Evolutionary conservation across 352 stramenopile genomes (phyloP).

Genomic region (Pythium myriotylum): DNA sequence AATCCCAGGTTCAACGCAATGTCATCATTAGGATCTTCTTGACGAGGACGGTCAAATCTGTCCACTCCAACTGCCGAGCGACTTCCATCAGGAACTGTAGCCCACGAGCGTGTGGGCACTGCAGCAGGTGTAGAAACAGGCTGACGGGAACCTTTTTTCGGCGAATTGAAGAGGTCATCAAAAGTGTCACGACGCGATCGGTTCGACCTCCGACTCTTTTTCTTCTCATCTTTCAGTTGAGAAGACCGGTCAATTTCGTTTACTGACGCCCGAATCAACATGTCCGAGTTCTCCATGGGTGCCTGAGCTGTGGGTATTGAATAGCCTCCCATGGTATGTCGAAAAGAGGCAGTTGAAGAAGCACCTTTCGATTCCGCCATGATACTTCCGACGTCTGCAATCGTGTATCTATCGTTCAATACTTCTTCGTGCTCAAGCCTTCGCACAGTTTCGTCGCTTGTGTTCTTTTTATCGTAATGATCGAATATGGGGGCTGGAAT

Average conservation of each 20-base stretch:
- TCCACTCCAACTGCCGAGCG: constrained; percentile 38
- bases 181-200: constrained; percentile 66
- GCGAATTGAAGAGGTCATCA: constrained; percentile 76
- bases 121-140: not conserved
- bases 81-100: not conserved
- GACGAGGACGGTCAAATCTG: constrained; percentile 53
- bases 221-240: not conserved
- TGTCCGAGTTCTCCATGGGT: constrained; percentile 16
- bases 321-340: constrained; percentile 41
- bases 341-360: constrained; percentile 21
- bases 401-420: constrained; percentile 28
- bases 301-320: constrained; percentile 16
- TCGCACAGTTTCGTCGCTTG: too few species aligned
- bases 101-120: constrained; percentile 9
- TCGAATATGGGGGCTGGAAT: constrained; percentile 1
- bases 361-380: not conserved
- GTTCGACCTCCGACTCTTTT: constrained; percentile 9
- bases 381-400: constrained; percentile 21
- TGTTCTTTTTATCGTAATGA: constrained; percentile 8
- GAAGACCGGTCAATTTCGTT: not conserved
- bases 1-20: constrained; percentile 9
- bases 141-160: constrained; percentile 26
- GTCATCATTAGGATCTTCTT: constrained; percentile 35
- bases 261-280: constrained; percentile 12
- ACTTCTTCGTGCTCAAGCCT: constrained; percentile 3